Evolutionary conservation across 495 filamentous ascomycete species (phyloP).

Genomic region (Talaromyces stipitatus): DNA sequence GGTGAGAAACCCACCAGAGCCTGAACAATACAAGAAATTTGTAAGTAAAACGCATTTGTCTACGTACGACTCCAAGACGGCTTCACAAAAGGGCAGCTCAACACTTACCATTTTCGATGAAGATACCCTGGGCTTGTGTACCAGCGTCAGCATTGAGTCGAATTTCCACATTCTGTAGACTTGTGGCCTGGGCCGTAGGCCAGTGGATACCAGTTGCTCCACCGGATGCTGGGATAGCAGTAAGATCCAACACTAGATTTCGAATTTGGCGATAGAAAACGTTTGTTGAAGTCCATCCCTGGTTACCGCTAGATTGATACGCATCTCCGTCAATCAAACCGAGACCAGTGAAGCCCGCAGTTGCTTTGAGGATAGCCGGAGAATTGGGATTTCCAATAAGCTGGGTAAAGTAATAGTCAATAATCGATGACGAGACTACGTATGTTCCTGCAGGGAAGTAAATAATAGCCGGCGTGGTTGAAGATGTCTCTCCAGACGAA

Average conservation of each 20-base stretch:
- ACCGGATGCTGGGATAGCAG: constrained; percentile 44
- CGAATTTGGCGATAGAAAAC: constrained; percentile 73
- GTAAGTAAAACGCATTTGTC: background rate
- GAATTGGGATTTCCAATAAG: constrained; percentile 60
- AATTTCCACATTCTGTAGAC: constrained; percentile 72
- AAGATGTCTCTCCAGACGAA: constrained; percentile 34
- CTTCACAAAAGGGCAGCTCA: constrained; percentile 14
- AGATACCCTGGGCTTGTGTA: constrained; percentile 65
- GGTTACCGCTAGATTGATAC: constrained; percentile 37
- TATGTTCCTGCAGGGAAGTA: constrained; percentile 62
- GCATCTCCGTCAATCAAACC: constrained; percentile 64
- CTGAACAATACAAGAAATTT: constrained; percentile 15
- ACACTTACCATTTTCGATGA: constrained; percentile 59
- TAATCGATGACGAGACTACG: constrained; percentile 47
- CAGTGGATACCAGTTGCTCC: constrained; percentile 66
- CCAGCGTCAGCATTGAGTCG: constrained; percentile 51
- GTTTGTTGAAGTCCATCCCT: constrained; percentile 53
- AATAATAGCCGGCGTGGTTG: constrained; percentile 50
- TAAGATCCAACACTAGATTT: constrained; percentile 71
- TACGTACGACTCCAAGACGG: constrained; percentile 6
- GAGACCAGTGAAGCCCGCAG: constrained; percentile 52
- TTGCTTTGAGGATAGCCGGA: constrained; percentile 58
- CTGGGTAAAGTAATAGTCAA: constrained; percentile 56
- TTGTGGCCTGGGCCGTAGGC: constrained; percentile 66
- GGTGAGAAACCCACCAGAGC: constrained; percentile 64